Conservation (phyloP, 495 filamentous ascomycete genomes). For the Articulospora tetracladia region DNA sequence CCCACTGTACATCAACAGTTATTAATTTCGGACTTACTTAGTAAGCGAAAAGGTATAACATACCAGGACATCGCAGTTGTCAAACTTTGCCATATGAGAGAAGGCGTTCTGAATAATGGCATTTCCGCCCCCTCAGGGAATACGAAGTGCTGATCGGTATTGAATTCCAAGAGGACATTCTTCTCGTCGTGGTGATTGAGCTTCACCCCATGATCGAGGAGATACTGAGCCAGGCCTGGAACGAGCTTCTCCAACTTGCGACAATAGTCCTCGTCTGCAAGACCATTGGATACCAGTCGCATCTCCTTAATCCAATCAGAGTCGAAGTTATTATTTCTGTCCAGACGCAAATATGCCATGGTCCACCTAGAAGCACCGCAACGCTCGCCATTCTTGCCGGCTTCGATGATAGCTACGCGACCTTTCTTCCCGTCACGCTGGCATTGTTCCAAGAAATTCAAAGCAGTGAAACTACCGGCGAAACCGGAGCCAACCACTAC, state of each 20-base stretch:
- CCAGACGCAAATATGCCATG: conserved; percentile 5
- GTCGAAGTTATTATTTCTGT: conserved; percentile 5
- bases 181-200: conserved; percentile 10
- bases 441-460: conserved; percentile 9
- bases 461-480: conserved; percentile 2
- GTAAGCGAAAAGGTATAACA: background rate
- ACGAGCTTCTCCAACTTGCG: conserved; percentile 1
- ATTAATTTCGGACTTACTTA: background rate
- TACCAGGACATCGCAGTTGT: conserved; percentile 1
- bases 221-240: conserved; percentile 1
- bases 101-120: conserved; percentile 7
- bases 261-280: conserved; percentile 4
- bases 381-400: conserved; percentile 11
- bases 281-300: conserved; percentile 1
- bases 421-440: conserved; percentile 1
- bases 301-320: conserved; percentile 7
- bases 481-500: conserved; percentile 11
- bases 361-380: conserved; percentile 12
- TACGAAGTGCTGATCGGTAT: conserved; percentile 11
- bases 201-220: conserved; percentile 6
- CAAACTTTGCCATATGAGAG: conserved; percentile 1
- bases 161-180: conserved; percentile 11
- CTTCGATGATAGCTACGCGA: conserved; percentile 5
- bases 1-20: background rate
- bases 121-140: conserved; percentile 11